phyloP scores from a whole-genome alignment of 176 grass and related monocot species.

The Cenchrus americanus region DNA sequence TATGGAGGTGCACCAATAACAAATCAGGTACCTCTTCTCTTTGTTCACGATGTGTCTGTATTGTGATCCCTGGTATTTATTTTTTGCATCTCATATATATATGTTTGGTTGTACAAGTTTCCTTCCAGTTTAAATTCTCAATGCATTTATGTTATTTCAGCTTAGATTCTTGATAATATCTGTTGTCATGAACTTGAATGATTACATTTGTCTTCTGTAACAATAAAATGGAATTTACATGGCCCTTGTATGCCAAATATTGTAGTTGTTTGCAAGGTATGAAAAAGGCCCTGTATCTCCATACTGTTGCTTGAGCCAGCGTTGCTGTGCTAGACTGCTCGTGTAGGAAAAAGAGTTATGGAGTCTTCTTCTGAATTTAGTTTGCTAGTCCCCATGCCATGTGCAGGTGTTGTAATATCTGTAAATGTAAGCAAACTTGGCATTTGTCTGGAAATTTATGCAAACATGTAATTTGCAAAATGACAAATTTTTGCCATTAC shows the following conservation, averaged over 20 bases:
- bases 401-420: background rate
- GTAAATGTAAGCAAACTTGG: background rate
- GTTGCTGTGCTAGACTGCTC: background rate
- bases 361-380: background rate
- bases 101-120: background rate
- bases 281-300: background rate
- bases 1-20: conserved; percentile 94
- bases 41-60: background rate
- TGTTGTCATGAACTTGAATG: background rate
- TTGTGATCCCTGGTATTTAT: background rate
- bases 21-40: conserved; percentile 61
- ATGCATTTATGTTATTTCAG: background rate
- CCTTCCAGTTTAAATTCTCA: background rate
- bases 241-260: background rate
- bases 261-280: background rate
- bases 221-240: background rate
- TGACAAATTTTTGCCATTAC: no score
- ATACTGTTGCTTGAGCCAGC: background rate
- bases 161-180: background rate
- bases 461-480: background rate
- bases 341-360: background rate
- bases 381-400: background rate
- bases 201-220: background rate
- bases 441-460: background rate
- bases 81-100: background rate